Conservation (phyloP, 2,329 filamentous ascomycete species). For the Macrophomina pseudophaseolina region DNA sequence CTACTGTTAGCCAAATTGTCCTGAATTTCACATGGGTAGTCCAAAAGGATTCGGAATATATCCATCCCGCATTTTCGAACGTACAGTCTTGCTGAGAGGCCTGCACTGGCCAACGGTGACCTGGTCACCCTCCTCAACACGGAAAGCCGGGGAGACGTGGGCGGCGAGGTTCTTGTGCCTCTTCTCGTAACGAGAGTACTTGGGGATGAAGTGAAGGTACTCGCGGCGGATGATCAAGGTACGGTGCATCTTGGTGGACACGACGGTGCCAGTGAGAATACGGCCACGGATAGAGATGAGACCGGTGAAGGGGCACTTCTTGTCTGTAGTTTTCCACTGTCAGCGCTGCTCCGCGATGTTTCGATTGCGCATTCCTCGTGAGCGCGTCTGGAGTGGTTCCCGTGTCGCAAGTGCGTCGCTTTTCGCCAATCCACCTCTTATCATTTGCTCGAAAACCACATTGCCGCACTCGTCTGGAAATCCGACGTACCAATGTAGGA, state of each 20-base stretch:
- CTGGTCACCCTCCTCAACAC: slow-evolving; percentile 99
- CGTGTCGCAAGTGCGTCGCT: neutral
- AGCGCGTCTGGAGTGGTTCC: neutral
- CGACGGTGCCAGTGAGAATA: slow-evolving; percentile 99
- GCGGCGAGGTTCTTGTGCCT: slow-evolving; percentile 99
- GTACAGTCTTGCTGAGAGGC: slow-evolving; percentile 98
- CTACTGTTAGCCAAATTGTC: slow-evolving; percentile 18
- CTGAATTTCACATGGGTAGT: neutral
- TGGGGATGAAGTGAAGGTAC: slow-evolving; percentile 99
- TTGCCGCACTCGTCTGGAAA: neutral
- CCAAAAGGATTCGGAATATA: too few species aligned
- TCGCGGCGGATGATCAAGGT: slow-evolving; percentile 99
- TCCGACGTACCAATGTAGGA: slow-evolving; percentile 89
- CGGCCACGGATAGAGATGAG: slow-evolving; percentile 99
- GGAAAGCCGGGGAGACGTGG: slow-evolving; percentile 99
- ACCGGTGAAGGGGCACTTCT: slow-evolving; percentile 99
- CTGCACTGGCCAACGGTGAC: slow-evolving; percentile 99
- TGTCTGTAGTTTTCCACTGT: slow-evolving; percentile 68
- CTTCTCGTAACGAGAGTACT: slow-evolving; percentile 99
- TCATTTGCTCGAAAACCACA: neutral
- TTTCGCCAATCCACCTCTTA: slow-evolving; percentile 13
- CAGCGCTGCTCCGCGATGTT: neutral
- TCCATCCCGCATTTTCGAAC: slow-evolving; percentile 48
- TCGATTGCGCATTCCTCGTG: neutral
- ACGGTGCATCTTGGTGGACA: slow-evolving; percentile 99